phyloP scores from a whole-genome alignment of 495 filamentous ascomycete species.

The Talaromyces thailandensis region DNA sequence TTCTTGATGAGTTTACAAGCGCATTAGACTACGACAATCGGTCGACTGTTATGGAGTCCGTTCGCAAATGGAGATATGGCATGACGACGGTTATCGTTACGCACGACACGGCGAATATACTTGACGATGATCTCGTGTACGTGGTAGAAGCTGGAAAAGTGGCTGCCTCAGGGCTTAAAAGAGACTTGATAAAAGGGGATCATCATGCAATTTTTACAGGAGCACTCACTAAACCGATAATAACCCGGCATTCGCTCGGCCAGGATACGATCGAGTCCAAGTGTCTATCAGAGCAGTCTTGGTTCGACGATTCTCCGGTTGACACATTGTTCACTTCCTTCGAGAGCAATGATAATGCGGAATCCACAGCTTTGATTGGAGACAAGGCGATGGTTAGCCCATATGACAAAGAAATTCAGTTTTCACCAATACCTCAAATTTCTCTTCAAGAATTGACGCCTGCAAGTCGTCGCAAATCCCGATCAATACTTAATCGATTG shows the following conservation, averaged over 20 bases:
- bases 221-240: not conserved
- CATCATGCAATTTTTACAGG: not conserved
- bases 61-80: conserved; percentile 59
- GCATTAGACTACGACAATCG: conserved; percentile 71
- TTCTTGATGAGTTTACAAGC: conserved; percentile 80
- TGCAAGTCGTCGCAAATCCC: not conserved
- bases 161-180: conserved; percentile 57
- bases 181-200: conserved; percentile 27
- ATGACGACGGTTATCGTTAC: conserved; percentile 84
- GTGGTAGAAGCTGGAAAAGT: conserved; percentile 65
- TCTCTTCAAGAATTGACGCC: not conserved
- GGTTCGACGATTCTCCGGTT: not conserved
- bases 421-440: not conserved
- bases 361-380: not conserved
- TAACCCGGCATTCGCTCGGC: not conserved
- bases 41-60: conserved; percentile 56
- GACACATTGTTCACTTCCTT: not conserved
- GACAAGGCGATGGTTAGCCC: not conserved
- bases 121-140: conserved; percentile 67
- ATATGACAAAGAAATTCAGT: not conserved
- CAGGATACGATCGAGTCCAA: not conserved
- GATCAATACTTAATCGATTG: not conserved
- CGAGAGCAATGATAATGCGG: not conserved
- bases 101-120: conserved; percentile 79
- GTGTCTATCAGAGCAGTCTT: not conserved